phyloP scores from a whole-genome alignment of 371 early-diverging fungal species.

The Mucor mucedo region DNA sequence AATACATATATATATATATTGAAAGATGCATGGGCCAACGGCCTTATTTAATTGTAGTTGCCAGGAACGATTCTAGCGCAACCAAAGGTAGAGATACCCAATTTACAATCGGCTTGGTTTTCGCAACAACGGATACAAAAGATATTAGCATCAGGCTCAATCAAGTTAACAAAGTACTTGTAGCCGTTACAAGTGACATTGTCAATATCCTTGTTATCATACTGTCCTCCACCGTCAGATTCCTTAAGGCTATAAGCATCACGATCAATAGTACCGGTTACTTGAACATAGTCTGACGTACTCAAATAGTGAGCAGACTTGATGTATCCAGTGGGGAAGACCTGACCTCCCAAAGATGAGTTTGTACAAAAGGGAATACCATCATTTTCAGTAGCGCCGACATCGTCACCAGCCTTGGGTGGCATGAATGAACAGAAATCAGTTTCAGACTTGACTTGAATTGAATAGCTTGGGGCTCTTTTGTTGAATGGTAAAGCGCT shows the following conservation, averaged over 20 bases:
- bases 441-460: constrained; percentile 24
- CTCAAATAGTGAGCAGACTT: constrained; percentile 32
- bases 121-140: constrained; percentile 45
- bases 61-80: constrained; percentile 30
- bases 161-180: constrained; percentile 46
- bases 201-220: constrained; percentile 34
- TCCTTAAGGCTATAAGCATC: constrained; percentile 21
- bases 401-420: constrained; percentile 37
- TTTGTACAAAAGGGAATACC: constrained; percentile 46
- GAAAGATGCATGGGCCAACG: too few species aligned
- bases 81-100: constrained; percentile 25
- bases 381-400: constrained; percentile 37
- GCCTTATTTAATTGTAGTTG: constrained; percentile 6
- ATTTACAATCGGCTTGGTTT: constrained; percentile 19
- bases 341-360: constrained; percentile 24
- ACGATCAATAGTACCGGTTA: constrained; percentile 41
- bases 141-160: constrained; percentile 41
- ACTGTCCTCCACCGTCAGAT: constrained; percentile 52
- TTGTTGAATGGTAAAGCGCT: constrained; percentile 5
- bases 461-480: constrained; percentile 3
- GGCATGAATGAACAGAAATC: constrained; percentile 50
- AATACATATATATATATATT: neutral
- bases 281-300: constrained; percentile 37
- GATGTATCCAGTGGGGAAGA: constrained; percentile 44
- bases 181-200: constrained; percentile 43